Conservation (phyloP, 2,329 filamentous ascomycete species). For the Dothideomycetes sp. region DNA sequence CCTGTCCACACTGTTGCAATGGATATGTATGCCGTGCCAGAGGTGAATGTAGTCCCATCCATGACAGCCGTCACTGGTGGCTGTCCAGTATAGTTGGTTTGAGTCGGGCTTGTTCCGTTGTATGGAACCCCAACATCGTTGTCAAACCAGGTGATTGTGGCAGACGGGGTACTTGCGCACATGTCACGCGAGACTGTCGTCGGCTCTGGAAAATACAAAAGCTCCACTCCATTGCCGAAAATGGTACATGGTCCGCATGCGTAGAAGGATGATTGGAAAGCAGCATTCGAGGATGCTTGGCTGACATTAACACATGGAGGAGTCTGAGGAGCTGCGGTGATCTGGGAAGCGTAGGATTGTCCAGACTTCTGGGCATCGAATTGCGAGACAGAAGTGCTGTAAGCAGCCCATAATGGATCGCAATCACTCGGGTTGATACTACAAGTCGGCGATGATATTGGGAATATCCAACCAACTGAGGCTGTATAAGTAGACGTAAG, state of each 20-base stretch:
- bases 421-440: slow-evolving; percentile 17
- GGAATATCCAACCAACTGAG: slow-evolving; percentile 10
- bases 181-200: slow-evolving; percentile 17
- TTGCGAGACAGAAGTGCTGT: slow-evolving; percentile 12
- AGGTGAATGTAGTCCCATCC: slow-evolving; percentile 17
- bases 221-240: slow-evolving; percentile 17
- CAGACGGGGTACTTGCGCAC: slow-evolving; percentile 17
- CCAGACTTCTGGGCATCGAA: slow-evolving; percentile 7
- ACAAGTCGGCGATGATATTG: slow-evolving; percentile 15
- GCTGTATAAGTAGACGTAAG: slow-evolving; percentile 7
- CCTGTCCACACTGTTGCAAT: slow-evolving; percentile 17
- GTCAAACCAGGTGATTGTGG: slow-evolving; percentile 15
- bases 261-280: slow-evolving; percentile 11
- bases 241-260: slow-evolving; percentile 21
- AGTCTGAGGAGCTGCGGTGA: slow-evolving; percentile 13
- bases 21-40: slow-evolving; percentile 19
- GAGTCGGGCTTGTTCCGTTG: slow-evolving; percentile 14
- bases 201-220: slow-evolving; percentile 19
- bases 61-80: slow-evolving; percentile 11
- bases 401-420: slow-evolving; percentile 17
- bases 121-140: slow-evolving; percentile 13
- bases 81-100: slow-evolving; percentile 1
- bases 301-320: slow-evolving; percentile 15
- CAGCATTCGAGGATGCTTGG: slow-evolving; percentile 8
- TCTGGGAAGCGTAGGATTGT: slow-evolving; percentile 1